Evolutionary conservation across 306 rosid genomes (phyloP).

Genomic region (Quercus robur): DNA sequence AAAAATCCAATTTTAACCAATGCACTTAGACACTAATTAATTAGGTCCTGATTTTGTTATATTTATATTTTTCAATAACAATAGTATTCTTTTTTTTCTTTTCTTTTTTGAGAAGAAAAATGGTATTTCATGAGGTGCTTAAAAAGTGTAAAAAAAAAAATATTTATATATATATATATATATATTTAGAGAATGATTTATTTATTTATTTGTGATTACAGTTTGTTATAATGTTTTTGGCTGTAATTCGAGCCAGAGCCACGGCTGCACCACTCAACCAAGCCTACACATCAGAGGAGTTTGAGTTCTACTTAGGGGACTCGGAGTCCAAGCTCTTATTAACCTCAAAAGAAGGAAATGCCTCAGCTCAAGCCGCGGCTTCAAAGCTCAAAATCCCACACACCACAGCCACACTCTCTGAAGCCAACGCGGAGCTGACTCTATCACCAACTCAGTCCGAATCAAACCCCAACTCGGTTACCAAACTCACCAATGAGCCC

Average conservation of each 20-base stretch:
- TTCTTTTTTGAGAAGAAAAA: too few species aligned
- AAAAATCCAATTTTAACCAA: too few species aligned
- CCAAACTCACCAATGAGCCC: constrained; percentile 42
- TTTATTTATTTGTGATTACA: constrained; percentile 4
- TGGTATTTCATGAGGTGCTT: too few species aligned
- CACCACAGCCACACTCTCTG: constrained; percentile 39
- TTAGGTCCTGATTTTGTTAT: too few species aligned
- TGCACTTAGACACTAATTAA: too few species aligned
- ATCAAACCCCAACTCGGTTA: constrained; percentile 2
- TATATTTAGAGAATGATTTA: background rate
- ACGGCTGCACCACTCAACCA: constrained; percentile 87
- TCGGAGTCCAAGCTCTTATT: constrained; percentile 80
- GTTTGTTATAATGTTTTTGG: constrained; percentile 69
- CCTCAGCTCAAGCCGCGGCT: constrained; percentile 54
- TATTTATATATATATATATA: too few species aligned
- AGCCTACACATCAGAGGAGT: constrained; percentile 82
- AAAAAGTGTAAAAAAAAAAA: too few species aligned
- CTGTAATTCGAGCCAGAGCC: constrained; percentile 75
- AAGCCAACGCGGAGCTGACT: constrained; percentile 19
- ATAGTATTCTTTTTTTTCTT: too few species aligned
- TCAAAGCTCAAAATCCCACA: constrained; percentile 51
- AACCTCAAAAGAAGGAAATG: constrained; percentile 46
- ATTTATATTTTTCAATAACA: too few species aligned
- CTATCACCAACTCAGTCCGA: constrained; percentile 22
- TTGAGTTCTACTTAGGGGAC: constrained; percentile 74